phyloP scores from a whole-genome alignment of 768 basidiomycete species.

The Tulasnella sp. region DNA sequence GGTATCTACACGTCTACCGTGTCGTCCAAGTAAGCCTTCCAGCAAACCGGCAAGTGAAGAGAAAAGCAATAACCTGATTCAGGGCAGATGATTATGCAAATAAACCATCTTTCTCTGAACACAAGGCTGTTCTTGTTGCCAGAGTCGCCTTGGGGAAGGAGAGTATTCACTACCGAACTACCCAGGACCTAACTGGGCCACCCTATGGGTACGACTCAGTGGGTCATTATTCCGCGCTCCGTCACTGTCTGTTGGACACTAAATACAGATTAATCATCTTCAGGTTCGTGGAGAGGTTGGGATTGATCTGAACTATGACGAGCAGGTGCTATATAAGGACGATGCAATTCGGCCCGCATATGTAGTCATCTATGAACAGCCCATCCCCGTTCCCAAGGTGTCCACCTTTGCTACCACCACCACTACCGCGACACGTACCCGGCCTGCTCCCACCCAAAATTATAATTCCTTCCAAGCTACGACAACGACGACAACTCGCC shows the following conservation, averaged over 20 bases:
- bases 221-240: not conserved
- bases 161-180: not conserved
- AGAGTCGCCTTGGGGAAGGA: not conserved
- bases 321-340: slow-evolving; percentile 1
- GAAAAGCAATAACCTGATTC: not conserved
- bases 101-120: not conserved
- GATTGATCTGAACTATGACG: slow-evolving; percentile 3
- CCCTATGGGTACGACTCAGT: slow-evolving; percentile 6
- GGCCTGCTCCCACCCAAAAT: not conserved
- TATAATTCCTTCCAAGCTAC: not conserved
- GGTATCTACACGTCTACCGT: slow-evolving; percentile 8
- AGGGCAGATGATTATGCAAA: slow-evolving; percentile 11
- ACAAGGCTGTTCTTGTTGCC: not conserved
- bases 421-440: not conserved
- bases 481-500: not conserved
- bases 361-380: not conserved
- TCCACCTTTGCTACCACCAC: not conserved
- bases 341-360: slow-evolving; percentile 10
- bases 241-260: no score
- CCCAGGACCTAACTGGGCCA: not conserved
- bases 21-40: slow-evolving; percentile 5
- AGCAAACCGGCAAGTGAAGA: not conserved
- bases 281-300: slow-evolving; percentile 9
- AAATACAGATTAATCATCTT: no score
- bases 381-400: not conserved